Percentiles rank a stretch among this genome's conserved stretches.
phyloP scores from a whole-genome alignment of 2,329 filamentous ascomycete species.

The Cladosporium halotolerans region DNA sequence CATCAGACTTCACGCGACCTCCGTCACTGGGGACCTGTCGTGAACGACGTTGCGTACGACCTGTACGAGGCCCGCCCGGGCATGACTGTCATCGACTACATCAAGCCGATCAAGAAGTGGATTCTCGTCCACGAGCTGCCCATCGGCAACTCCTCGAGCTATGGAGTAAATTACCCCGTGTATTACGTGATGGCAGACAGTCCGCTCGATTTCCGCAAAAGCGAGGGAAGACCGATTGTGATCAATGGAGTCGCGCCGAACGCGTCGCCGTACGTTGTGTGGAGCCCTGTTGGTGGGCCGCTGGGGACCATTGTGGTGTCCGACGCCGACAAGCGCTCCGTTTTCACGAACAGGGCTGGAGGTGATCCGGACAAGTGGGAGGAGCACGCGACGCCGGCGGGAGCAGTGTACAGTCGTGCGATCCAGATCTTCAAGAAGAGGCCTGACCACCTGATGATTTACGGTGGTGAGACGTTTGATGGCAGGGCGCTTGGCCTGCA shows the following conservation, averaged over 20 bases:
- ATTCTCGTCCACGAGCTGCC: conserved; percentile 11
- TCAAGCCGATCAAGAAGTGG: conserved; percentile 12
- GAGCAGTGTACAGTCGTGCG: conserved; percentile 12
- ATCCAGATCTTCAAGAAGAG: conserved; percentile 12
- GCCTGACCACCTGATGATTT: conserved; percentile 10
- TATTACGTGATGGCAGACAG: conserved; percentile 47
- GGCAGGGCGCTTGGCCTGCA: conserved; percentile 5
- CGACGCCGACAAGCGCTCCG: conserved; percentile 11
- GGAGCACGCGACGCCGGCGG: conserved; percentile 11
- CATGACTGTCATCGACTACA: conserved; percentile 53
- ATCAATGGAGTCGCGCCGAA: conserved; percentile 41
- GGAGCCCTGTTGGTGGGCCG: conserved; percentile 41
- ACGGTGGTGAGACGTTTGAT: conserved; percentile 9
- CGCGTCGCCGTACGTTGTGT: conserved; percentile 48
- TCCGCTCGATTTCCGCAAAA: conserved; percentile 42
- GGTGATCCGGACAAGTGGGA: conserved; percentile 11
- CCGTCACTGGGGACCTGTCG: conserved; percentile 51
- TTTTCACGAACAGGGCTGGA: conserved; percentile 9
- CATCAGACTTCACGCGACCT: conserved; percentile 59
- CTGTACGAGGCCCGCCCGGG: conserved; percentile 59
- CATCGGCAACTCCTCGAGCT: conserved; percentile 8
- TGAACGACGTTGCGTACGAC: conserved; percentile 60
- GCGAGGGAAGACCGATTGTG: conserved; percentile 33
- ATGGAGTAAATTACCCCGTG: conserved; percentile 32
- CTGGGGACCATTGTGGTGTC: conserved; percentile 46